These are phyloP conservation scores for Thalassiosira profunda DNA, from an alignment of 108 stramenopile genomes.

Conservation along the genomic window DNA sequence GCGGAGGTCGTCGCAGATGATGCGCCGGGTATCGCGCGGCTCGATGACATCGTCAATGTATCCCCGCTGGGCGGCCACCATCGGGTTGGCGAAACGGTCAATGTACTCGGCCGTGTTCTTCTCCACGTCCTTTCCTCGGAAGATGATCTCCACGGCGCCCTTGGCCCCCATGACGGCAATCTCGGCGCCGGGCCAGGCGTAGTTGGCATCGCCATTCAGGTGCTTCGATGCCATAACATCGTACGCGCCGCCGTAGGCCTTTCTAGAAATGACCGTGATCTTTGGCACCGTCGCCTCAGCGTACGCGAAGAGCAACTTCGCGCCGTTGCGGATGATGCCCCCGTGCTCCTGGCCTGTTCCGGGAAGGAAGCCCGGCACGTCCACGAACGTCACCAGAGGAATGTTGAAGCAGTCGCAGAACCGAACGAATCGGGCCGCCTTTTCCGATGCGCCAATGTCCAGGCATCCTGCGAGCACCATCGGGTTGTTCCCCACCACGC, in stretches of 20 bases:
- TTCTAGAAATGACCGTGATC: conserved; percentile 98
- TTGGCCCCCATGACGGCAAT: conserved; percentile 99
- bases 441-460: conserved; percentile 96
- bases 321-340: conserved; percentile 97
- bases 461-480: conserved; percentile 96
- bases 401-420: conserved; percentile 99
- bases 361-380: conserved; percentile 99
- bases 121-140: conserved; percentile 97
- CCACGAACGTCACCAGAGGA: conserved; percentile 99
- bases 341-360: conserved; percentile 94
- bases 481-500: conserved; percentile 99
- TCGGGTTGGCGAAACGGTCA: conserved; percentile 93
- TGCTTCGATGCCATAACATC: conserved; percentile 99
- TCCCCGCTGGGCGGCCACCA: conserved; percentile 96
- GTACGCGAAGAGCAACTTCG: conserved; percentile 99
- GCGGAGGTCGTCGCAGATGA: conserved; percentile 95
- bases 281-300: conserved; percentile 98
- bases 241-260: conserved; percentile 99
- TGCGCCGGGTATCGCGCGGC: conserved; percentile 88
- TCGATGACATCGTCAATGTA: conserved; percentile 98
- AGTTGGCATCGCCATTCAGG: conserved; percentile 97
- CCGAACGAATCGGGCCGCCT: conserved; percentile 98
- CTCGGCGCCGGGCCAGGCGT: conserved; percentile 98
- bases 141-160: conserved; percentile 99
- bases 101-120: conserved; percentile 93